Base-by-base conservation (phyloP, 768 basidiomycete genomes). In the Trametes punicea region DNA sequence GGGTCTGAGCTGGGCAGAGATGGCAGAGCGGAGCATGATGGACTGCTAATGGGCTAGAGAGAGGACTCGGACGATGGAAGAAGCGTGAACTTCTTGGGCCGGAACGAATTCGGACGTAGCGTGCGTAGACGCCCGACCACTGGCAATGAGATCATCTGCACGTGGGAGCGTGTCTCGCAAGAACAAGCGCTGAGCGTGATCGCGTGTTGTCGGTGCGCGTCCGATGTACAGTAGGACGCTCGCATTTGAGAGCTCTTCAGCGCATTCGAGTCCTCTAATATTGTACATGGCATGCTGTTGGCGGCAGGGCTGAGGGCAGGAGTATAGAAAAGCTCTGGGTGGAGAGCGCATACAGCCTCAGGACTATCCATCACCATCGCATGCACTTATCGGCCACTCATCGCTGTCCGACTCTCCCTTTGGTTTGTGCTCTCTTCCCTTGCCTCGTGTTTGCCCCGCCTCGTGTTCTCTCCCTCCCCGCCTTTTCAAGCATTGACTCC, bases 21-120 rank as follows among this genome's bases (percentile, higher is more conserved):
- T 48, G 23, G 68, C 57, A 30, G 63, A 48, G 23, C 68, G 68
- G 20, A 72, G 62, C 72, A 73, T 73, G 59, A 51, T 40, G 56
- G 49, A 26, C 7, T 21, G 53, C 26, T 20, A 44, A 8, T 7
- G 55, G 16, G 30, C 45, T 31, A n/a, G 33, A 36, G 51, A 25
- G n/a, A n/a, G n/a, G n/a, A n/a, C n/a, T n/a, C n/a, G 38, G 31
- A 33, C 15, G 23, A 21, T 27, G n/a, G 33, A 41, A 46, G 42
- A 51, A 26, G 26, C 16, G 10, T n/a, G 25, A n/a, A 23, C n/a
- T n/a, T n/a, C n/a, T 42, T 33, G 27, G 27, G 25, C 44, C 44
- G 52, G 51, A 44, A 38, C 52, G 41, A 34, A 29, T 39, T 46
- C 52, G 52, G 52, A 46, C 52, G 52, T 45, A 26, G 44, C 10